Conservation (phyloP, 345 rosid genomes). For the Rhizophora mangle region DNA sequence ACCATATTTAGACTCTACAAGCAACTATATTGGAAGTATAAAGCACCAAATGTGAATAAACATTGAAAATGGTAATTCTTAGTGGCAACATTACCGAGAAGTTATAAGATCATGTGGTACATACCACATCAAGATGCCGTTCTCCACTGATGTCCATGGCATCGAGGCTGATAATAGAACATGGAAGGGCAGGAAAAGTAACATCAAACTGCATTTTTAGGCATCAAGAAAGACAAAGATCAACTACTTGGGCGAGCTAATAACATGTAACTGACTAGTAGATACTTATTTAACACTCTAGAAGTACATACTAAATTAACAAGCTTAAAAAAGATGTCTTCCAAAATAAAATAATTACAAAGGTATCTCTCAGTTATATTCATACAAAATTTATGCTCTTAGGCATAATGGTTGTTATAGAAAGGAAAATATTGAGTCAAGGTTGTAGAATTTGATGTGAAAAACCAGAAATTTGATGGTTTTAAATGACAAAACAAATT, state of each 20-base stretch:
- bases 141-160: slow-evolving; percentile 98
- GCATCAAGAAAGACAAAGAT: not conserved
- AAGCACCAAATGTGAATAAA: not conserved
- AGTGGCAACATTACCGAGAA: not conserved
- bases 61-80: not conserved
- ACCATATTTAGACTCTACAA: not conserved
- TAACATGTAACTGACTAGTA: not conserved
- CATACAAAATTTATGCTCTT: too few relatives aligned
- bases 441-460: too few relatives aligned
- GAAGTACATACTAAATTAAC: too few relatives aligned
- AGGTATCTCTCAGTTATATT: too few relatives aligned
- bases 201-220: slow-evolving; percentile 71
- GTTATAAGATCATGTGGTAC: slow-evolving; percentile 18
- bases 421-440: too few relatives aligned
- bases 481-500: not conserved
- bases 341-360: too few relatives aligned
- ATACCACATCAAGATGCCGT: slow-evolving; percentile 93
- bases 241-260: not conserved
- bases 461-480: not conserved
- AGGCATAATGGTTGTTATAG: too few relatives aligned
- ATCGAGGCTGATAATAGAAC: slow-evolving; percentile 88
- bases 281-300: too few relatives aligned
- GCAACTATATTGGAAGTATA: not conserved
- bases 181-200: slow-evolving; percentile 86
- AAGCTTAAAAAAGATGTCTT: too few relatives aligned